Base-by-base conservation (phyloP, 73 alveolate species). In the Stentor coeruleus region DNA sequence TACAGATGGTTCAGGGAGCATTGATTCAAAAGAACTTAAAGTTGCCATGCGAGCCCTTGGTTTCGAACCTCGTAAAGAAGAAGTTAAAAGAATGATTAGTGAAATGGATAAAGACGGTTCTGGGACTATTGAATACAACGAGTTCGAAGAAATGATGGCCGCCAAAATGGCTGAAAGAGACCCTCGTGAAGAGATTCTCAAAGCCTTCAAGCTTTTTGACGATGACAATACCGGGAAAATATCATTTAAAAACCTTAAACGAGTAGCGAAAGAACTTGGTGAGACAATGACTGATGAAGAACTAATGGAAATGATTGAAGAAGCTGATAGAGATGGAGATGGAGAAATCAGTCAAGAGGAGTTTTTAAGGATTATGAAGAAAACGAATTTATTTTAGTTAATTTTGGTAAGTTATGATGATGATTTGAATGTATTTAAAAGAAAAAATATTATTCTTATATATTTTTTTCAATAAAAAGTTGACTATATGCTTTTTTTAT, bases 41-140 rank as follows among this genome's bases (percentile, higher is more conserved):
- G 99, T 95, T 28, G 99, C 99, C 74, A 97, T 97, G 99, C 85
- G 99, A 33, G 98, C 99, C n/a, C 91, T 97, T 40, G 99, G 99
- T 35, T 97, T 95, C 83, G 99, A 97, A 86, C 98, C 99, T 37
- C 95, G 94, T 91, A 97, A 95, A 89, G 99, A 96, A 85, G 98
- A 94, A 82, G 89, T 84, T 39, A 84, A 89, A 57, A 85, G 87
- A 82, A 93, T 93, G 92, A 91, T 93, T 82, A 83, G 91, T 26
- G 91, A 93, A 60, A 93, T 93, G 20, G 98, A 93, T 83, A 91
- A 93, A 82, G 95, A 92, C 79, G 98, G 97, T 58, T 88, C 93
- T 33, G 98, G 98, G 41, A 89, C 91, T 76, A 94, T 94, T 59
- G 96, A 89, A 81, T 94, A 80, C 87, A 90, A 92, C 35, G 98